Evolutionary conservation across 768 basidiomycete species (phyloP), one percentile per base, ranked within the genome.

Genomic region (Amanita inopinata): DNA sequence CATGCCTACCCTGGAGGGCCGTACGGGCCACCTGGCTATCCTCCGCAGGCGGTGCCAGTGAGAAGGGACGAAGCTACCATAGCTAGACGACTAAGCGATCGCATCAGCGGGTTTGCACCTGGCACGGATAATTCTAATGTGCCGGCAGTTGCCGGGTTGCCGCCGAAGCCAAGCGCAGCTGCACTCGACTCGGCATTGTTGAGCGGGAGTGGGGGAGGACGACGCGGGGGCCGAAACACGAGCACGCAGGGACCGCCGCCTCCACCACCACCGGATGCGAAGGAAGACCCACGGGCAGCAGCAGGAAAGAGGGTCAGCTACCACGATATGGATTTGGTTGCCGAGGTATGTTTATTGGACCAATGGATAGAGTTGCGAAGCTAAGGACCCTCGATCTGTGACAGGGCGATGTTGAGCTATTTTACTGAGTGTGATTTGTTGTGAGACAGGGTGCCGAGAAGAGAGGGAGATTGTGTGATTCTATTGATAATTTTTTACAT

Each of bases 301-400:
- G 85, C 81, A 24, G 88, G 88, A 33, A 84, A 80, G 62, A 78
- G 87, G 61, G 79, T 97, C 43, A 91, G 87, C 64, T 97, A 97
- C 57, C 82, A 90, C 58, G 93, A 97, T 62, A 87, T 96, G 80
- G 93, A 97, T 66, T 67, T 85, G 59, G 87, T 90, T 51, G 86
- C 89, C 20, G 86, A 86, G 70, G 80, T 73, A 41, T 48, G 64
- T 33, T 24, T 45, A 38, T 43, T 35, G 19, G 14, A 24, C 11
- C 20, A 18, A 25, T 24, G 12, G 17, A 38, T 30, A 30, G 15
- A 9, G 43, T 36, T 36, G 38, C 15, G n/a, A 35, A 34, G 38
- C 25, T 36, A 15, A 36, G n/a, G 25, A 44, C 36, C 45, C 36
- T 48, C 51, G 39, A 51, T 49, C 33, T 47, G 45, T 51, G 35